Percentiles rank a stretch among this genome's conserved stretches.
Conservation (phyloP, 2,329 filamentous ascomycete genomes). For the Cryoendolithus antarcticus region DNA sequence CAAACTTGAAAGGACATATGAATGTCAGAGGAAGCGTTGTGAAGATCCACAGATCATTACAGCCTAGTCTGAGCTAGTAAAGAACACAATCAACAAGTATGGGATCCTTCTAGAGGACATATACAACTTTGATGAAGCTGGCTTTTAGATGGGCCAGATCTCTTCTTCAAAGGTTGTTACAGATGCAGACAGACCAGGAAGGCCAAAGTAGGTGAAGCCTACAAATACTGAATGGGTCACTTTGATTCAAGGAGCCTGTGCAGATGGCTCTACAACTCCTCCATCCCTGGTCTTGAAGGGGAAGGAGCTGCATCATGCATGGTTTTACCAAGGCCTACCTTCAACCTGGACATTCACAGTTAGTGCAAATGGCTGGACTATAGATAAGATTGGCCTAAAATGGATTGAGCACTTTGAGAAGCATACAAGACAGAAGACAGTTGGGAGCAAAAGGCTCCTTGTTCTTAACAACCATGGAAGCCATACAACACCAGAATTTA, state of each 20-base stretch:
- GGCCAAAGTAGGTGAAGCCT: conserved; percentile 10
- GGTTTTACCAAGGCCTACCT: not conserved
- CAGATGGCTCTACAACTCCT: conserved; percentile 12
- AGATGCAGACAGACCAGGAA: conserved; percentile 6
- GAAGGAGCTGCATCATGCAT: not conserved
- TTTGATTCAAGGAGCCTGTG: conserved; percentile 14
- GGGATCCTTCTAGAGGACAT: conserved; percentile 7
- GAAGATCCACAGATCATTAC: conserved; percentile 3
- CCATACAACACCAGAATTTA: no score
- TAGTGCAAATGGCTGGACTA: not conserved
- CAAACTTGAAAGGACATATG: not conserved
- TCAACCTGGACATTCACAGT: not conserved
- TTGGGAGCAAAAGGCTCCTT: no score
- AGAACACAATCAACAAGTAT: conserved; percentile 5
- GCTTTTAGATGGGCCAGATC: conserved; percentile 14
- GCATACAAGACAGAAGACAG: not conserved
- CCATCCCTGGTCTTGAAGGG: conserved; percentile 16
- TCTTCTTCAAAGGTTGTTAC: conserved; percentile 11
- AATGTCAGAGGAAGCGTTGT: not conserved
- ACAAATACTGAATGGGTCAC: conserved; percentile 17
- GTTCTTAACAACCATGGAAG: no score
- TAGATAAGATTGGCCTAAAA: not conserved
- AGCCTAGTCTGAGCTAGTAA: conserved; percentile 6
- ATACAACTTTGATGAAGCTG: conserved; percentile 14
- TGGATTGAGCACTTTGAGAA: not conserved